phyloP scores from a whole-genome alignment of 1,139 yeast species.

The Candida labiduridarum region DNA sequence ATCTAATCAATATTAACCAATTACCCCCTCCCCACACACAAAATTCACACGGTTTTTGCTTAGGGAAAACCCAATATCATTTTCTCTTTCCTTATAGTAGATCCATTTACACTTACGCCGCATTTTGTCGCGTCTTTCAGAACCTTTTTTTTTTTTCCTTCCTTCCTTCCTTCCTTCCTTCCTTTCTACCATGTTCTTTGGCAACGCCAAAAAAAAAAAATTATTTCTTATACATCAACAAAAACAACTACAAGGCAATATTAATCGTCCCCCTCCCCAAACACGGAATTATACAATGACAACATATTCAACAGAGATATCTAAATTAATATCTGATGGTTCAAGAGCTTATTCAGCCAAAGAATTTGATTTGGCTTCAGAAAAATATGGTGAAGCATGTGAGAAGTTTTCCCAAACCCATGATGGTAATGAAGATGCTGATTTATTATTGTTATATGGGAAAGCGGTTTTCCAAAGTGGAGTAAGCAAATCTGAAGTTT shows the following conservation, averaged over 20 bases:
- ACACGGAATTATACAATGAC: background rate
- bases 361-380: conserved; percentile 70
- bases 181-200: no score
- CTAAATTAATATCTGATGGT: conserved; percentile 57
- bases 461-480: conserved; percentile 80
- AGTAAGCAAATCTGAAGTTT: conserved; percentile 72
- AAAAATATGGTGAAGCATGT: conserved; percentile 76
- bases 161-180: no score
- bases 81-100: no score
- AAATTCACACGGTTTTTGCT: no score
- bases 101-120: no score
- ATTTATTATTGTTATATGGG: conserved; percentile 75
- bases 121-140: no score
- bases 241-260: background rate
- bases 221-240: background rate
- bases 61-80: no score
- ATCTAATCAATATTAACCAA: no score
- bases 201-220: no score
- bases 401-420: conserved; percentile 48
- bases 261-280: background rate
- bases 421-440: conserved; percentile 64
- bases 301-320: conserved; percentile 30
- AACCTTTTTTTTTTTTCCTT: no score
- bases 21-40: no score
- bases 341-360: conserved; percentile 62